Percentiles rank a stretch among this genome's conserved stretches.
Conservation (phyloP, 495 filamentous ascomycete species). For the Extremus antarcticus region DNA sequence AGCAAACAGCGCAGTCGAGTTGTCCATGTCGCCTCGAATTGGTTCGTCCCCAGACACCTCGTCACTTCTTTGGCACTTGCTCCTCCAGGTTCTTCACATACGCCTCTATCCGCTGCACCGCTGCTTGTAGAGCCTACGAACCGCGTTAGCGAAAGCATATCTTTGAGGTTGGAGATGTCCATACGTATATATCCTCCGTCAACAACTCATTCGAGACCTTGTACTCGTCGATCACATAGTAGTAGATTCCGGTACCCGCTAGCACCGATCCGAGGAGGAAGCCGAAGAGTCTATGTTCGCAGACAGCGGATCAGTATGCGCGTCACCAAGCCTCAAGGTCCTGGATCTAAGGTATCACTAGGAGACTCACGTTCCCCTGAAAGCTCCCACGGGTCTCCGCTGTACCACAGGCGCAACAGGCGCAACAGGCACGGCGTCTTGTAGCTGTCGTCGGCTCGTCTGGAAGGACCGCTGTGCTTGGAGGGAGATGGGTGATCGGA, state of each 20-base stretch:
- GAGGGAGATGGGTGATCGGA: slow-evolving; percentile 3
- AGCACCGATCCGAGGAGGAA: slow-evolving; percentile 80
- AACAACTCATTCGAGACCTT: slow-evolving; percentile 86
- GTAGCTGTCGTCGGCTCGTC: slow-evolving; percentile 8
- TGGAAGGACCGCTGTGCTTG: slow-evolving; percentile 16
- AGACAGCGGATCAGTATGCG: not conserved
- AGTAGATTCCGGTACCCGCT: slow-evolving; percentile 73
- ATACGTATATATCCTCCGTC: slow-evolving; percentile 88
- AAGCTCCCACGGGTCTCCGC: slow-evolving; percentile 15
- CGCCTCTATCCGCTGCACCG: slow-evolving; percentile 72
- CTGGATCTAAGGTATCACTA: not conserved
- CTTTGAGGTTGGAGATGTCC: not conserved
- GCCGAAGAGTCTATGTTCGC: slow-evolving; percentile 61
- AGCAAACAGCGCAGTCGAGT: not conserved
- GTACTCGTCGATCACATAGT: slow-evolving; percentile 87
- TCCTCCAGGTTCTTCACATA: slow-evolving; percentile 76
- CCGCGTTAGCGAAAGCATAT: not conserved
- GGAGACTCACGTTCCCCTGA: slow-evolving; percentile 20
- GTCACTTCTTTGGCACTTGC: slow-evolving; percentile 61
- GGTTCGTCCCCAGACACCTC: no score
- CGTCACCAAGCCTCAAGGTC: not conserved
- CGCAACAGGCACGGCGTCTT: slow-evolving; percentile 5
- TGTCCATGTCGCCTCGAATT: not conserved
- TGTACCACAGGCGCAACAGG: not conserved
- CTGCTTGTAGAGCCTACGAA: slow-evolving; percentile 68